Percentiles rank a stretch among this genome's conserved stretches.
phyloP scores from a whole-genome alignment of 2,329 filamentous ascomycete species.

The Pseudocercospora fuligena region DNA sequence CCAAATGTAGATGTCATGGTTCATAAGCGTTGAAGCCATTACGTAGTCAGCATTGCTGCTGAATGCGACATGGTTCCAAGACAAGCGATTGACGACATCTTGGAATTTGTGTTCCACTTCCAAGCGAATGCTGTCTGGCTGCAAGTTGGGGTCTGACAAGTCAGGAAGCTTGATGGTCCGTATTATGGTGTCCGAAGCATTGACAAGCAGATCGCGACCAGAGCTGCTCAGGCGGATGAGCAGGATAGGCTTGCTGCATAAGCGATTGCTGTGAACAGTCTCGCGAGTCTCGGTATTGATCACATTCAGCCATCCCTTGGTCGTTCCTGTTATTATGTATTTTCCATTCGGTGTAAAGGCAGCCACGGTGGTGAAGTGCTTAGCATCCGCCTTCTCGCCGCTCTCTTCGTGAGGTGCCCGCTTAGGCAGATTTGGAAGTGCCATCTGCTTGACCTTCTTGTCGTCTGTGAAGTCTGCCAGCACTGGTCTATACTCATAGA shows the following conservation, averaged over 20 bases:
- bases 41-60: slow-evolving; percentile 95
- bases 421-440: slow-evolving; percentile 80
- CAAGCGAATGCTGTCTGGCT: slow-evolving; percentile 83
- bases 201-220: slow-evolving; percentile 85
- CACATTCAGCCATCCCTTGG: slow-evolving; percentile 94
- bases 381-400: slow-evolving; percentile 89
- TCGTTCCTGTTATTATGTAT: slow-evolving; percentile 90
- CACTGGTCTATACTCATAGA: slow-evolving; percentile 91
- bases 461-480: slow-evolving; percentile 68
- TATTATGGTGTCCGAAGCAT: slow-evolving; percentile 93
- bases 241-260: slow-evolving; percentile 86
- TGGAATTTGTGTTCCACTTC: slow-evolving; percentile 98
- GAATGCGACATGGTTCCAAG: slow-evolving; percentile 97
- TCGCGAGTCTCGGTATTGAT: slow-evolving; percentile 81
- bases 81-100: slow-evolving; percentile 91
- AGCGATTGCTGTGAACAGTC: slow-evolving; percentile 86
- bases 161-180: slow-evolving; percentile 90
- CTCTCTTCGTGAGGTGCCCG: slow-evolving; percentile 71
- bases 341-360: slow-evolving; percentile 85
- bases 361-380: slow-evolving; percentile 91
- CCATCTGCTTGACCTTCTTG: slow-evolving; percentile 67
- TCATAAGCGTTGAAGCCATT: slow-evolving; percentile 95
- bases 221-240: slow-evolving; percentile 83
- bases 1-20: slow-evolving; percentile 98
- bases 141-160: slow-evolving; percentile 64